Evolutionary conservation across 352 stramenopile genomes (phyloP), one percentile per base, ranked within the genome.

Genomic region (Globisporangium sylvaticum): DNA sequence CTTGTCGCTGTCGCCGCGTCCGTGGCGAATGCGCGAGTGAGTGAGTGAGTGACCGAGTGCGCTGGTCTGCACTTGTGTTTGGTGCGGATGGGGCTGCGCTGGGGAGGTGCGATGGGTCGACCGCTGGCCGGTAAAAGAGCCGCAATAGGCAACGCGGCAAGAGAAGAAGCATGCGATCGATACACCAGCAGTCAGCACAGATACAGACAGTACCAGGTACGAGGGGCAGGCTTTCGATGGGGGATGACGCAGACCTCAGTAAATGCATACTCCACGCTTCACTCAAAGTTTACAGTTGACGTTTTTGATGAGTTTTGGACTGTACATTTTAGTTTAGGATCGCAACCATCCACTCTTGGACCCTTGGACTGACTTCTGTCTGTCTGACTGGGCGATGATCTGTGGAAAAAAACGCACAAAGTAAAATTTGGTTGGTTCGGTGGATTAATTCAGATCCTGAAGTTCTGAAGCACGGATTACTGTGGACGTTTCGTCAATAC

Each of bases 1-100:
- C 42, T 42, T n/a, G 29, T 61, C 31, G 29, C 22, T 8, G 18
- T 18, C 12, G 54, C 25, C 27, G 55, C 29, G 46, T 54, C 1
- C n/a, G 46, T 54, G 8, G 42, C 22, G 42, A 50, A 50, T 50
- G 42, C 42, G 59, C 59, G 59, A 58, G 46, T 65, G 59, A n/a
- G 44, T 31, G 44, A 22, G 29, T 32, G 29, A 44, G 37, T 44
- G 37, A 44, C 34, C 9, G 34, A 42, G 34, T 42, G 58, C 20
- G 14, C 18, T 14, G 12, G 12, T 3, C 4, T 42, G 39, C 39
- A 48, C 31, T 34, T 34, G 31, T 4, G 5, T 0, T 7, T n/a
- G 34, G 15, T 37, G 20, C 12, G 25, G 24, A 29, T 31, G 37
- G 14, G 39, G 58, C 34, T 1, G 24, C 7, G 46, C 7, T 34